Conservation (phyloP, 345 rosid genomes). For the Gossypium thurberi region DNA sequence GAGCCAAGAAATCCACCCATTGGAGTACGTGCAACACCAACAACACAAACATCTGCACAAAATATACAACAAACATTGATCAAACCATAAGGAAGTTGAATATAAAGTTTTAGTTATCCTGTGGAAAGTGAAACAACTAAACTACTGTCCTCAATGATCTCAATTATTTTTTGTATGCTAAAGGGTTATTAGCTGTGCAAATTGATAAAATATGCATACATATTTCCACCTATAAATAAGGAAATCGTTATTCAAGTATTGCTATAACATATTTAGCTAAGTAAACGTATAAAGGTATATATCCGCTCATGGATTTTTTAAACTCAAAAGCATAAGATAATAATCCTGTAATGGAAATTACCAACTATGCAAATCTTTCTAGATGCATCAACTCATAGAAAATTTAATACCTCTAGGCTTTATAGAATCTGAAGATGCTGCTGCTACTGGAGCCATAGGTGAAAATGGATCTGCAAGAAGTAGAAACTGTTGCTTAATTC, state of each 20-base stretch:
- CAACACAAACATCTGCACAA: constrained; percentile 82
- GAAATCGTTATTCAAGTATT: background rate
- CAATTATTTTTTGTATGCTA: background rate
- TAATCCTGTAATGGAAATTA: background rate
- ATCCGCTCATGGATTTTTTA: background rate
- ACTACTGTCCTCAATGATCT: background rate
- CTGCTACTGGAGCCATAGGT: constrained; percentile 50
- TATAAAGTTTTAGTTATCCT: background rate
- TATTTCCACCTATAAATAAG: background rate
- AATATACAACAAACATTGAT: constrained; percentile 10
- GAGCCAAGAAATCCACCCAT: constrained; percentile 94
- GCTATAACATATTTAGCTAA: background rate
- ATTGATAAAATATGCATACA: background rate
- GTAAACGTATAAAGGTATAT: background rate
- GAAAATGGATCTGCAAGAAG: constrained; percentile 26
- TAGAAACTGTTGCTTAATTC: constrained; percentile 3
- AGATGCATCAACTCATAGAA: constrained; percentile 9
- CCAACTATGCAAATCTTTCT: background rate
- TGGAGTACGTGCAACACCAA: constrained; percentile 96
- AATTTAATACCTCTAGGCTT: constrained; percentile 62
- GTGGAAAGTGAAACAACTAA: background rate
- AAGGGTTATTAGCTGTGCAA: background rate
- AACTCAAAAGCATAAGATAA: background rate
- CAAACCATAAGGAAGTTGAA: background rate
- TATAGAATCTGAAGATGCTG: constrained; percentile 44